These are phyloP conservation scores for Myxozyma melibiosi DNA, from an alignment of 805 yeast genomes.

Conservation along the genomic window DNA sequence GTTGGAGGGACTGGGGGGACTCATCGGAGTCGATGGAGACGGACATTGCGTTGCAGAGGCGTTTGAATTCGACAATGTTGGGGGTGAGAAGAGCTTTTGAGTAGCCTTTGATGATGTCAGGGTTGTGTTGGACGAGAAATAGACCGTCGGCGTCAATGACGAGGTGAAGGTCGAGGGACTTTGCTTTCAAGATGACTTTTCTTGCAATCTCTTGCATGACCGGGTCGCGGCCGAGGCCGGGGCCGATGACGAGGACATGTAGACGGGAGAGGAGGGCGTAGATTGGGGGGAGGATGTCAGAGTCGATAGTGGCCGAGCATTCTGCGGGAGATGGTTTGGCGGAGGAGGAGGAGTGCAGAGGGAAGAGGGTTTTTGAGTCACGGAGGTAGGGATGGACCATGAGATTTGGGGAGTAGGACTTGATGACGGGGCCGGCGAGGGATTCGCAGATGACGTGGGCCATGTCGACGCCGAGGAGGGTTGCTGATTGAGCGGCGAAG, in stretches of 20 bases:
- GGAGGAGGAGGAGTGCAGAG: neutral
- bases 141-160: constrained; percentile 91
- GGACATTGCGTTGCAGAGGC: constrained; percentile 49
- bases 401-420: constrained; percentile 84
- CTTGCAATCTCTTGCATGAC: constrained; percentile 63
- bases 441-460: constrained; percentile 86
- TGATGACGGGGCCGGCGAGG: constrained; percentile 77
- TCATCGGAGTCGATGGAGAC: constrained; percentile 10
- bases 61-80: constrained; percentile 77
- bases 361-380: constrained; percentile 44
- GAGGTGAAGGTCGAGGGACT: constrained; percentile 62
- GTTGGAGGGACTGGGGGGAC: constrained; percentile 6
- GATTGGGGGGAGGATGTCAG: constrained; percentile 58
- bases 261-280: constrained; percentile 59
- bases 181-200: constrained; percentile 60
- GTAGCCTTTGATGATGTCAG: constrained; percentile 57
- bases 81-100: constrained; percentile 78
- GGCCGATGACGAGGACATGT: constrained; percentile 86
- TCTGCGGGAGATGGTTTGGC: constrained; percentile 1
- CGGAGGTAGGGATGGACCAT: constrained; percentile 93
- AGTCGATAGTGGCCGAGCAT: constrained; percentile 31
- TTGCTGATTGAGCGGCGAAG: constrained; percentile 83
- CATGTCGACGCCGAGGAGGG: constrained; percentile 83
- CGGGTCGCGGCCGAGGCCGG: constrained; percentile 87
- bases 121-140: constrained; percentile 61